Base-by-base conservation (phyloP, 768 basidiomycete species). In the Rhizopogon salebrosus region DNA sequence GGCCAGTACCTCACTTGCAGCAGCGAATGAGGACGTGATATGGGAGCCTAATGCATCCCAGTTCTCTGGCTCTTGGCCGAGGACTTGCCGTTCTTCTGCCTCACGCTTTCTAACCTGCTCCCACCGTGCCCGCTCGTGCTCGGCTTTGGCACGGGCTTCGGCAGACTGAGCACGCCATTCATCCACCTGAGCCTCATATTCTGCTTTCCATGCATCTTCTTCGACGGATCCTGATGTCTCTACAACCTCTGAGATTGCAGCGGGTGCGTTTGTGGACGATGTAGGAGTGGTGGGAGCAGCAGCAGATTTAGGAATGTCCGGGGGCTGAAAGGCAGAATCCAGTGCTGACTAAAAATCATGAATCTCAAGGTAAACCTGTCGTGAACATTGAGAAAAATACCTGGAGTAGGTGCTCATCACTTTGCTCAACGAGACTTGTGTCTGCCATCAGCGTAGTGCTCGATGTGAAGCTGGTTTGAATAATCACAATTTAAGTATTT, bases 131-230 rank as follows among this genome's bases (percentile, higher is more conserved):
- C 89, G 85, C 66, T 84, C 81, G 55, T 75, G 77, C 71, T 90
- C 89, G 8, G 89, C 86, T 64, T 85, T 89, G 63, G 80, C 74
- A 48, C 89, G 84, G 40, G 83, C 84, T 54, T 80, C 80, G 27
- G 88, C 84, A 36, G 84, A 85, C 60, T 83, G 80, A 22, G 79
- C 79, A 37, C 84, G 84, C 91, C 90, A 93, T 51, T 75, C 70
- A 48, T 77, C 74, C 10, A 89, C 72, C 39, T 88, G 84, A 1
- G 79, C 70, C 48, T 91, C 84, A 63, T 91, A 89, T 61, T 83
- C 77, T 14, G 70, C 69, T 60, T 85, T 84, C 85, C 86, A 89
- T 7, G 71, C 56, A 22, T 82, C 82, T 34, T 79, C 71, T 18
- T 59, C 62, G 1, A 41, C 14, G 3, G 16, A 9, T 18, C 16